Conservation (phyloP, 331 rosid genomes). For the Ulmus americana region DNA sequence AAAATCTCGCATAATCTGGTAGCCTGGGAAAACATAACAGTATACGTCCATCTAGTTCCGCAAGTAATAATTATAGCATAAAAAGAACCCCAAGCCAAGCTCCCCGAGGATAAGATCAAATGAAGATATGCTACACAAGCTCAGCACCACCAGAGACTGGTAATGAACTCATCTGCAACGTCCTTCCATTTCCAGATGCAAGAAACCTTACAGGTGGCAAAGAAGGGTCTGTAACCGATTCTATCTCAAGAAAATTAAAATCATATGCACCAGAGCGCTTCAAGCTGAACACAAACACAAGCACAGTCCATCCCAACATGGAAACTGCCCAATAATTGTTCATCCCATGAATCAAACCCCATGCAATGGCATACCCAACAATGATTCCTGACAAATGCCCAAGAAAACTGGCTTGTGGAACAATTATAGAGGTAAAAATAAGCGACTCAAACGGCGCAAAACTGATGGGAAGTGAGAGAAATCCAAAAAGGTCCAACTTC, state of each 20-base stretch:
- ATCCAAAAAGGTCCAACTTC: conserved; percentile 78
- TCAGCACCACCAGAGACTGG: conserved; percentile 66
- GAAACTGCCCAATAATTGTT: conserved; percentile 79
- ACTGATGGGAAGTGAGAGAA: conserved; percentile 92
- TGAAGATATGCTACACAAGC: conserved; percentile 40
- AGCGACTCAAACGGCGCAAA: conserved; percentile 95
- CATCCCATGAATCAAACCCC: conserved; percentile 98
- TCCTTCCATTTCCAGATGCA: conserved; percentile 63
- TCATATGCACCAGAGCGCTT: conserved; percentile 68
- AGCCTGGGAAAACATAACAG: not conserved
- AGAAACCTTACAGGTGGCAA: conserved; percentile 73
- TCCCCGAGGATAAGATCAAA: conserved; percentile 21
- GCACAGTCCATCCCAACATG: conserved; percentile 70
- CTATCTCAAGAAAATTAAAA: conserved; percentile 76
- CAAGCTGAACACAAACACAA: conserved; percentile 63
- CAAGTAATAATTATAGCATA: conserved; percentile 27
- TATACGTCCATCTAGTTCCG: conserved; percentile 24
- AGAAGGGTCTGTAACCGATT: conserved; percentile 73
- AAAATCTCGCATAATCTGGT: not conserved
- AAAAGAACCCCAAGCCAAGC: conserved; percentile 24
- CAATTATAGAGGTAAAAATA: conserved; percentile 83
- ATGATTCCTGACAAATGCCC: conserved; percentile 92
- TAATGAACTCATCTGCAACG: conserved; percentile 69
- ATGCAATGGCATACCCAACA: conserved; percentile 89
- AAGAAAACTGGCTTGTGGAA: conserved; percentile 92